These are phyloP conservation scores for Gynandropsis gynandra DNA, from an alignment of 345 rosid species.

Conservation along the genomic window DNA sequence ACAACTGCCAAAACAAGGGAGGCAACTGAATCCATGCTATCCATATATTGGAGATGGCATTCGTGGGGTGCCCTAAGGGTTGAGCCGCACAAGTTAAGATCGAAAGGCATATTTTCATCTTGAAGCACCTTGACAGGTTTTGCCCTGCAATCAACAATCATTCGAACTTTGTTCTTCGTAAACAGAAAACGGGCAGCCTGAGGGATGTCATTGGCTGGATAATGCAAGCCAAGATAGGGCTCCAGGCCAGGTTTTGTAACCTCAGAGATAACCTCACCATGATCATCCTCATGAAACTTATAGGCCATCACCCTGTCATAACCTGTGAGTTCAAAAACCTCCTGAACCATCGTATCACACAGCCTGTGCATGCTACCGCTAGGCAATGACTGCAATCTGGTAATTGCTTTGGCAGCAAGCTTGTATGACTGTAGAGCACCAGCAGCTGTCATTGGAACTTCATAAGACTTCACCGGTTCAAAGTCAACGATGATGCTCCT, in stretches of 20 bases:
- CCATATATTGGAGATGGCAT: slow-evolving; percentile 94
- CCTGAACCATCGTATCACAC: slow-evolving; percentile 87
- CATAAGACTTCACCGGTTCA: slow-evolving; percentile 94
- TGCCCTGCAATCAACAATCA: slow-evolving; percentile 91
- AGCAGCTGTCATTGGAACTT: slow-evolving; percentile 95
- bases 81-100: slow-evolving; percentile 86
- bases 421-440: slow-evolving; percentile 96
- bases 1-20: slow-evolving; percentile 96
- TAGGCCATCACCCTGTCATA: slow-evolving; percentile 96
- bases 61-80: slow-evolving; percentile 89
- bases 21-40: slow-evolving; percentile 86
- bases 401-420: slow-evolving; percentile 93
- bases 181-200: slow-evolving; percentile 91
- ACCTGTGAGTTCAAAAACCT: slow-evolving; percentile 92
- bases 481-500: slow-evolving; percentile 85
- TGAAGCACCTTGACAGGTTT: slow-evolving; percentile 84
- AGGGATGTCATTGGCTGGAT: slow-evolving; percentile 97
- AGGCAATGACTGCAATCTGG: slow-evolving; percentile 74
- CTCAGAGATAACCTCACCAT: slow-evolving; percentile 93
- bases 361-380: slow-evolving; percentile 90
- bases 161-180: slow-evolving; percentile 92
- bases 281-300: slow-evolving; percentile 96
- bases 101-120: slow-evolving; percentile 75
- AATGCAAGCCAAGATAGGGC: slow-evolving; percentile 94
- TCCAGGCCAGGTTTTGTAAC: slow-evolving; percentile 77